These are phyloP conservation scores for Bromus sterilis DNA, from an alignment of 176 grass and related monocot genomes.

Conservation along the genomic window DNA sequence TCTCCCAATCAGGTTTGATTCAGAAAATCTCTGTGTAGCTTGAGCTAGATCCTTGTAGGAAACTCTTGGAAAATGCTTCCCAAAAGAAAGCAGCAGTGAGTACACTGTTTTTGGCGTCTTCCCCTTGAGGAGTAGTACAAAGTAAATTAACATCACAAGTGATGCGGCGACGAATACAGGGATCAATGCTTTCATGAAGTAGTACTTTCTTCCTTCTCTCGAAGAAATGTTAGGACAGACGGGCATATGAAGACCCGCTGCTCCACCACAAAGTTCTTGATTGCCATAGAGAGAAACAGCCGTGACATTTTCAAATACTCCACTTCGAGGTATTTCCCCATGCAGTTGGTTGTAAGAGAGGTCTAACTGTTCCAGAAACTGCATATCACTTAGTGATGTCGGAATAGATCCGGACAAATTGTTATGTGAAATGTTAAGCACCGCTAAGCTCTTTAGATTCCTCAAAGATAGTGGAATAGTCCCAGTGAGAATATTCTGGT, in stretches of 20 bases:
- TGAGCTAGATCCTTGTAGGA: not conserved
- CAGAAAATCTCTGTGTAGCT: not conserved
- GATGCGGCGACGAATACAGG: not conserved
- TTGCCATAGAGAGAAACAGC: not conserved
- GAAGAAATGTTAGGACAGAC: not conserved
- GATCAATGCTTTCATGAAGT: not conserved
- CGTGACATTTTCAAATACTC: not conserved
- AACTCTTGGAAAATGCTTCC: not conserved
- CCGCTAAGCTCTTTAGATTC: not conserved
- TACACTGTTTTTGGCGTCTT: not conserved
- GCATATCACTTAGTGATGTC: not conserved
- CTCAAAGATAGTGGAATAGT: not conserved
- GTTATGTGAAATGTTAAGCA: not conserved
- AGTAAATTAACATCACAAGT: not conserved
- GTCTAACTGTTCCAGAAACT: not conserved
- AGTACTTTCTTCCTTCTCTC: not conserved
- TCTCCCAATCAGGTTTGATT: not conserved
- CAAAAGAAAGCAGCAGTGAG: not conserved
- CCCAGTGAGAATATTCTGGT: not conserved
- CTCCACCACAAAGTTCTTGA: constrained; percentile 16
- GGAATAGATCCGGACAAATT: not conserved
- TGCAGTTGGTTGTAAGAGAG: not conserved
- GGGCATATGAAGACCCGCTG: not conserved
- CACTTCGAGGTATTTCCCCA: not conserved
- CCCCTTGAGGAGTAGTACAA: not conserved